phyloP scores from a whole-genome alignment of 1,284 basidiomycete species.

The Farysia itapuensis region DNA sequence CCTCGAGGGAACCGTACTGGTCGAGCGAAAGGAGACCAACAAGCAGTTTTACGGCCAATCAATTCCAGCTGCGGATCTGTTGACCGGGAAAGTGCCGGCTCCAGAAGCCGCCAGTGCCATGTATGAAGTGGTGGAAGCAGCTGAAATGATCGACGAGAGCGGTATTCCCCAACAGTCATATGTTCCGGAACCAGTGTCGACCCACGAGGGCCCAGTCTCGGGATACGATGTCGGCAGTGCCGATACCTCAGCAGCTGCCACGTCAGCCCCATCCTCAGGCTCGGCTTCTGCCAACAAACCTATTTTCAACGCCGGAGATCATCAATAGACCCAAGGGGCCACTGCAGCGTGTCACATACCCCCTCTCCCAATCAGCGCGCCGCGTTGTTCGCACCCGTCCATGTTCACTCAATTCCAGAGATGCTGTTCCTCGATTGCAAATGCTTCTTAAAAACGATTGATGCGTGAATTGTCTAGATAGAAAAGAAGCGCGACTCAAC shows the following conservation, averaged over 20 bases:
- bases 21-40: constrained; percentile 82
- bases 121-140: constrained; percentile 87
- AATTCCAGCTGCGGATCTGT: constrained; percentile 84
- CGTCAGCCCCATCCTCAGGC: neutral
- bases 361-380: too few relatives aligned
- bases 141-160: constrained; percentile 65
- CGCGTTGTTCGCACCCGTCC: too few relatives aligned
- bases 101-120: constrained; percentile 90
- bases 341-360: too few relatives aligned
- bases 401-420: too few relatives aligned
- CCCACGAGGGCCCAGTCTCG: neutral
- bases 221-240: constrained; percentile 20
- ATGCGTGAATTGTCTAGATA: too few relatives aligned
- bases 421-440: too few relatives aligned
- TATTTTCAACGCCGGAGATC: constrained; percentile 36
- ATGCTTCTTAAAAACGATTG: too few relatives aligned
- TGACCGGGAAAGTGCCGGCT: constrained; percentile 87
- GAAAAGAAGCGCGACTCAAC: too few relatives aligned
- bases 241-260: constrained; percentile 1
- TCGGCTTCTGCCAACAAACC: constrained; percentile 7
- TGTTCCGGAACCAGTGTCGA: constrained; percentile 65
- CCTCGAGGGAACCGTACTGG: constrained; percentile 88
- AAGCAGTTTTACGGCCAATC: constrained; percentile 88
- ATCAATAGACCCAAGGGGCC: too few relatives aligned
- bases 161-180: constrained; percentile 78